These are phyloP conservation scores for Acacia crassicarpa DNA, from an alignment of 306 rosid species.

Conservation along the genomic window DNA sequence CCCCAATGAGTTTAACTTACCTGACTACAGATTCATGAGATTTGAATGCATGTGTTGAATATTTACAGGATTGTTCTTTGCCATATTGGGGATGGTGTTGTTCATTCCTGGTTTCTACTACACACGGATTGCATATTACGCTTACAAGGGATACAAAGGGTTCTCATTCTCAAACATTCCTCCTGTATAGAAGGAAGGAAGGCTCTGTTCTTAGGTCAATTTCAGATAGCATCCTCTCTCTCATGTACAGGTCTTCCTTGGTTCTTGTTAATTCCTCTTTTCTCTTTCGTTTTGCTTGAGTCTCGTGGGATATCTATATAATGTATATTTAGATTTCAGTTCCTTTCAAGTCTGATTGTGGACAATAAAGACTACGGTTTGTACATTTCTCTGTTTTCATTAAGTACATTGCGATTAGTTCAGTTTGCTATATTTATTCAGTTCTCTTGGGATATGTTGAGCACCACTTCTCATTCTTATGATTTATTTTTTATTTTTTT, in stretches of 20 bases:
- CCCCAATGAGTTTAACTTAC: not conserved
- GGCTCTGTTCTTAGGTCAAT: not conserved
- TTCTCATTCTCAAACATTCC: slow-evolving; percentile 98
- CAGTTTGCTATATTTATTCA: not conserved
- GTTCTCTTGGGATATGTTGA: not conserved
- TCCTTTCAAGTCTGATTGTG: not conserved
- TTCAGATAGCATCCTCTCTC: slow-evolving; percentile 3
- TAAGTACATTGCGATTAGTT: not conserved
- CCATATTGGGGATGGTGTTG: slow-evolving; percentile 73
- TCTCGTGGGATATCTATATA: not conserved
- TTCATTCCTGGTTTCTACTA: slow-evolving; percentile 97
- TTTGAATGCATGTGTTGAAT: not conserved
- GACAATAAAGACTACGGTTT: slow-evolving; percentile 9
- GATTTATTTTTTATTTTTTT: no score
- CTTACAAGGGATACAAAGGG: slow-evolving; percentile 95
- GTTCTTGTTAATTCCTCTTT: not conserved
- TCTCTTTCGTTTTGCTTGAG: not conserved
- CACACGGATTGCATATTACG: slow-evolving; percentile 96
- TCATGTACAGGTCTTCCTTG: slow-evolving; percentile 22
- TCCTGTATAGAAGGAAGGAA: slow-evolving; percentile 42
- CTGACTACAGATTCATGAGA: not conserved
- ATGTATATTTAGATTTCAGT: slow-evolving; percentile 32
- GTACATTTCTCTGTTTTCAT: not conserved
- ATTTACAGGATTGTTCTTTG: slow-evolving; percentile 60
- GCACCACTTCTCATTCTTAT: not conserved